Evolutionary conservation across 257 asterid genomes (phyloP).

Genomic region (Oldenlandia corymbosa): DNA sequence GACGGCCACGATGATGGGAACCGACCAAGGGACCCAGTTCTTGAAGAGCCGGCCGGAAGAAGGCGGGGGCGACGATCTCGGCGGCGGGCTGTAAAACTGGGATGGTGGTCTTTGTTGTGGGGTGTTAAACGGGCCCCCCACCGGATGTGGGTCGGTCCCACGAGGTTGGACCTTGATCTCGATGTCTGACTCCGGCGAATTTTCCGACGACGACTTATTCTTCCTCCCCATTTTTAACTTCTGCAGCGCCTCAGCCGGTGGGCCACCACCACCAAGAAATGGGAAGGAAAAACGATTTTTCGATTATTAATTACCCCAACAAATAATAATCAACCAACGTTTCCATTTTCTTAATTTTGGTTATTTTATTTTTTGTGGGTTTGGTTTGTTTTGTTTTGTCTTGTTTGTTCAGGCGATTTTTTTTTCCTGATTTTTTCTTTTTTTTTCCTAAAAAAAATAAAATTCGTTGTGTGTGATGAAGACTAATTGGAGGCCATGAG

Average conservation of each 20-base stretch:
- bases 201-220: constrained; percentile 15
- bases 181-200: constrained; percentile 44
- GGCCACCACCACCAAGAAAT: neutral
- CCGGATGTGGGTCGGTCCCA: constrained; percentile 15
- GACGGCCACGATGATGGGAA: constrained; percentile 50
- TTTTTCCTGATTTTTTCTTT: too few species aligned
- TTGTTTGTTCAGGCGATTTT: too few species aligned
- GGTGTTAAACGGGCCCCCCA: neutral
- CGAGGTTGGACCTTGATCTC: constrained; percentile 44
- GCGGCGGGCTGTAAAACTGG: constrained; percentile 14
- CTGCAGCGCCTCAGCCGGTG: constrained; percentile 3
- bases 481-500: too few species aligned
- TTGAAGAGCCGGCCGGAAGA: constrained; percentile 22
- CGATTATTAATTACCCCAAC: too few species aligned
- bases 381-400: too few species aligned
- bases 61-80: constrained; percentile 14
- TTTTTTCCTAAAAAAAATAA: too few species aligned
- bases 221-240: constrained; percentile 43
- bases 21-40: constrained; percentile 84
- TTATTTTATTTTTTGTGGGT: too few species aligned
- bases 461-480: too few species aligned
- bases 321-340: too few species aligned
- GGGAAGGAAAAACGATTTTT: neutral
- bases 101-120: neutral
- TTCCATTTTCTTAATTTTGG: too few species aligned